Base-by-base conservation (phyloP, 2,329 filamentous ascomycete species). In the Colletotrichum liaoningense region DNA sequence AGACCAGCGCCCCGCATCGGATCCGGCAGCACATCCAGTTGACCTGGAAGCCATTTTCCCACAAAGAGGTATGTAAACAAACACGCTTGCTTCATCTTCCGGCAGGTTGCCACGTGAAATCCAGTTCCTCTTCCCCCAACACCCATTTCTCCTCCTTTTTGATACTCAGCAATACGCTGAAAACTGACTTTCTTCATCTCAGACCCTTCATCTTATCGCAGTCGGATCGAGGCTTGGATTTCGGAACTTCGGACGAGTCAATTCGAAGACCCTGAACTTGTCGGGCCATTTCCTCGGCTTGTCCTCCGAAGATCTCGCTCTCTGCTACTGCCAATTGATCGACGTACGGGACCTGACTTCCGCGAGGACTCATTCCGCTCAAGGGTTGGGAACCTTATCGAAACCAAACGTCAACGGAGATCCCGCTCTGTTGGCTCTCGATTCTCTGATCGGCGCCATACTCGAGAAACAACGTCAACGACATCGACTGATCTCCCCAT, bases 231-330 rank as follows among this genome's bases (percentile, higher is more conserved):
- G 24, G 19, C 63, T 38, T 75, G 74, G 72, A 52, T 75, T 26
- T 24, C 46, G 46, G 54, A 65, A 19, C 65, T 75, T 38, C 64
- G 55, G 22, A 28, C 46, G 22, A 64, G 63, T 24, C 56, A 60
- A 7, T 73, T 69, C 28, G 65, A 70, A 62, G 73, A 75, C 59
- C 72, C 72, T 19, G 72, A 75, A 26, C 42, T 75, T 19, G 62
- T 46, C 22, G 69, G 72, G 3, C 73, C 74, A 8, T 75, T 75
- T 54, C 62, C 74, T 42, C 19, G 26, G 16, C 26, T 38, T 62
- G 58, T 56, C 24, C 35, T 57, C 22, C 60, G 56, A 42, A 55
- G 24, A n/a, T 35, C 60, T 35, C 55, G 38, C 33, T 62, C 28
- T 8, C 56, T 57, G 14, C 55, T 49, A 30, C 35, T 26, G 6